phyloP scores from a whole-genome alignment of 352 stramenopile species.

The Phytophthora rubi region DNA sequence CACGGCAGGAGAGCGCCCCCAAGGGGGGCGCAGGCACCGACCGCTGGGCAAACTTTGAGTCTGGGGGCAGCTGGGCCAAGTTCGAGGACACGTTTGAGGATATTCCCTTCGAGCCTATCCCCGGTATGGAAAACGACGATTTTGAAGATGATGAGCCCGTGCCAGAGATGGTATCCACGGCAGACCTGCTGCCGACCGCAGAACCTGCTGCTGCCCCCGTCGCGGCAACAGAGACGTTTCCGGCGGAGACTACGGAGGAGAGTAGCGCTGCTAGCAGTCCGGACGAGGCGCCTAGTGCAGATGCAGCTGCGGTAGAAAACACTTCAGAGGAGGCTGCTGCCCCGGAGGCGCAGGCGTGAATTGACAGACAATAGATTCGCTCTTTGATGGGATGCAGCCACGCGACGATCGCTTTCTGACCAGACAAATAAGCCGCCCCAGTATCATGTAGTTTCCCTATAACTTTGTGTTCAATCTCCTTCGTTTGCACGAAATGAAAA shows the following conservation, averaged over 20 bases:
- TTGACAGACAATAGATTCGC: slow-evolving; percentile 56
- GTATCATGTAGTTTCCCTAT: slow-evolving; percentile 43
- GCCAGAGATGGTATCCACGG: slow-evolving; percentile 32
- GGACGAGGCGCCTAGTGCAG: slow-evolving; percentile 37
- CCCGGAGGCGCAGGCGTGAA: slow-evolving; percentile 45
- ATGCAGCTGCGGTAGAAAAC: slow-evolving; percentile 38
- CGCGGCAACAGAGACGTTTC: slow-evolving; percentile 1
- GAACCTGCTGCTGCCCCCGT: slow-evolving; percentile 8
- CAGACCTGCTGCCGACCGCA: slow-evolving; percentile 22
- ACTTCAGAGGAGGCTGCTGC: slow-evolving; percentile 37
- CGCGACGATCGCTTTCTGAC: slow-evolving; percentile 24
- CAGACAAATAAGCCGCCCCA: slow-evolving; percentile 34
- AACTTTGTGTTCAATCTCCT: slow-evolving; percentile 25
- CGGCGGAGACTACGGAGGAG: slow-evolving; percentile 18
- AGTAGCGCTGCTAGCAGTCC: slow-evolving; percentile 33
- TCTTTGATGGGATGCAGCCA: slow-evolving; percentile 37
- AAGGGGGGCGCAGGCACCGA: slow-evolving; percentile 31
- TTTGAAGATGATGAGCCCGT: slow-evolving; percentile 45
- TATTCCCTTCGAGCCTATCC: slow-evolving; percentile 61
- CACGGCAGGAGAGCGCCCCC: slow-evolving; percentile 35
- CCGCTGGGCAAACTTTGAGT: slow-evolving; percentile 76
- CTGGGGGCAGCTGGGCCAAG: slow-evolving; percentile 64
- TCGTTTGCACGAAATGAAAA: slow-evolving; percentile 1
- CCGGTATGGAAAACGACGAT: slow-evolving; percentile 48
- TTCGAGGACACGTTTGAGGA: slow-evolving; percentile 74